Conservation (phyloP, 305 asterid genomes). For the Fraxinus nigra region DNA sequence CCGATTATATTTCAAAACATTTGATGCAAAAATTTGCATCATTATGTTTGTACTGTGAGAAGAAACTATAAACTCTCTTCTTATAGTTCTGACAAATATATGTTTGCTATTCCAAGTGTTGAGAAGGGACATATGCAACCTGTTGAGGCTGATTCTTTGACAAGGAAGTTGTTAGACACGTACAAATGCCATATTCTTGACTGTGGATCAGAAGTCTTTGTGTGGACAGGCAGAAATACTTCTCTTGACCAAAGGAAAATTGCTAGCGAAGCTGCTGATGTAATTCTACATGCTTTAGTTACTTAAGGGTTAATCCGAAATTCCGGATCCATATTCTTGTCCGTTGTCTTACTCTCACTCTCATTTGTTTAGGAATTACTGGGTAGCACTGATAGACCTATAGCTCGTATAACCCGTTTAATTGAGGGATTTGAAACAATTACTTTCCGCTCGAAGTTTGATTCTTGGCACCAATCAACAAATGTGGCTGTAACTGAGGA, state of each 20-base stretch:
- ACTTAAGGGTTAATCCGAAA: conserved; percentile 18
- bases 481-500: conserved; percentile 64
- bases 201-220: conserved; percentile 74
- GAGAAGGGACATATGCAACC: conserved; percentile 74
- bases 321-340: conserved; percentile 10
- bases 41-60: conserved; percentile 8
- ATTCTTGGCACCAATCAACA: conserved; percentile 81
- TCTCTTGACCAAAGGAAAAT: conserved; percentile 76
- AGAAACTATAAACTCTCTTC: conserved; percentile 14
- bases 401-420: conserved; percentile 60
- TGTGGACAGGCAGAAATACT: conserved; percentile 92
- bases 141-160: conserved; percentile 62
- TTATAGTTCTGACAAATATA: conserved; percentile 22
- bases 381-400: conserved; percentile 51
- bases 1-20: not conserved
- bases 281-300: conserved; percentile 38
- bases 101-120: conserved; percentile 50
- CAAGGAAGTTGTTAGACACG: conserved; percentile 73
- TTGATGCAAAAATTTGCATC: conserved; percentile 19
- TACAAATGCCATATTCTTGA: conserved; percentile 76
- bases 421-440: conserved; percentile 94
- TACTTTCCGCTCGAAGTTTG: conserved; percentile 77
- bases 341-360: conserved; percentile 21
- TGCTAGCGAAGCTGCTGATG: conserved; percentile 77
- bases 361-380: conserved; percentile 57